phyloP scores from a whole-genome alignment of 768 basidiomycete species.

The Boletus subcaerulescens region DNA sequence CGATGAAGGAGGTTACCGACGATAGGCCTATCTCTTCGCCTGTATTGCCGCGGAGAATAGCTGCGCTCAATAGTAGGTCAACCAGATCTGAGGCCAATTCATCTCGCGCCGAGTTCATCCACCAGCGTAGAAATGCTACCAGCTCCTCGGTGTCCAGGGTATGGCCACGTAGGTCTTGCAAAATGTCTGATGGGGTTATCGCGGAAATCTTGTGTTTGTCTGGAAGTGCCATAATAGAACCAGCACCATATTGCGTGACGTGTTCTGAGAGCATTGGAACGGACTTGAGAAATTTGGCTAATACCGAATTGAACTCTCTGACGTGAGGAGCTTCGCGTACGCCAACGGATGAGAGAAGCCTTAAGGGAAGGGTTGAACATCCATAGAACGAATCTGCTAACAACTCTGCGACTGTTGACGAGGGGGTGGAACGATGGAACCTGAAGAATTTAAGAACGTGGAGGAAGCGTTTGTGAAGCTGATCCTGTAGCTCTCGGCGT shows the following conservation, averaged over 20 bases:
- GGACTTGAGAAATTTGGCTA: conserved; percentile 69
- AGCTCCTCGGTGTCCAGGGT: conserved; percentile 70
- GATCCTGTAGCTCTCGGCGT: background rate
- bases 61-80: conserved; percentile 69
- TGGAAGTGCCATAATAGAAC: conserved; percentile 59
- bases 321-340: conserved; percentile 62
- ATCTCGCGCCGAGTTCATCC: conserved; percentile 39
- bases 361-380: conserved; percentile 55
- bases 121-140: conserved; percentile 69
- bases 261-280: conserved; percentile 68
- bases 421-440: conserved; percentile 56
- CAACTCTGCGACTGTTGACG: conserved; percentile 64
- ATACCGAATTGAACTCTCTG: conserved; percentile 65
- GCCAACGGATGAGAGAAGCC: conserved; percentile 74
- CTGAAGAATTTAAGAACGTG: conserved; percentile 12
- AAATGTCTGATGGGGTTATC: conserved; percentile 75
- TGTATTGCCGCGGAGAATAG: conserved; percentile 52
- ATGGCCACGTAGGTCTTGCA: conserved; percentile 63
- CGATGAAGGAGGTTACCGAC: conserved; percentile 63
- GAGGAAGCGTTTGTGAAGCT: background rate
- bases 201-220: conserved; percentile 59
- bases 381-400: conserved; percentile 78
- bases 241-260: conserved; percentile 47
- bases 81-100: conserved; percentile 35
- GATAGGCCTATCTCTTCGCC: conserved; percentile 58